Conservation (phyloP, 2,329 filamentous ascomycete genomes). For the Colletotrichum liaoningense region DNA sequence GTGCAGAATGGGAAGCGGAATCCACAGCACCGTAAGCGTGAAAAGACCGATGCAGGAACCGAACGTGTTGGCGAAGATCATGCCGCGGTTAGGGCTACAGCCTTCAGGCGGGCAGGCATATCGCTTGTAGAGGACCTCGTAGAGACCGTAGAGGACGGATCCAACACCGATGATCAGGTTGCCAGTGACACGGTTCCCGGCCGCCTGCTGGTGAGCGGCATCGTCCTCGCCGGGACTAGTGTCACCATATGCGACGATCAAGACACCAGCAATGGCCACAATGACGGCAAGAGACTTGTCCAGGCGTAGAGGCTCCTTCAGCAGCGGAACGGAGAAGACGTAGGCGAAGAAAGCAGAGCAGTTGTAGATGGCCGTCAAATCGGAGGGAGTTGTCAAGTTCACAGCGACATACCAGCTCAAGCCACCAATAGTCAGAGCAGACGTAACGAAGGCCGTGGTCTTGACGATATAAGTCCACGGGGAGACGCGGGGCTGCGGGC, state of each 20-base stretch:
- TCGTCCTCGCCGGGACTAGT: constrained; percentile 59
- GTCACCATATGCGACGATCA: constrained; percentile 96
- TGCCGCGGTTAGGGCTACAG: constrained; percentile 84
- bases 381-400: constrained; percentile 89
- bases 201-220: constrained; percentile 56
- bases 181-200: constrained; percentile 78
- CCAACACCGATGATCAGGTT: constrained; percentile 94
- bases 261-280: constrained; percentile 88
- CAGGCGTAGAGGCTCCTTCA: constrained; percentile 84
- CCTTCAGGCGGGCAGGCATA: constrained; percentile 94
- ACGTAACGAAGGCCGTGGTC: constrained; percentile 86
- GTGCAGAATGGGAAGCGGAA: constrained; percentile 89
- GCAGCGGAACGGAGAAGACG: constrained; percentile 90
- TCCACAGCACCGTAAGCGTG: constrained; percentile 89
- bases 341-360: constrained; percentile 99
- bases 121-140: constrained; percentile 96
- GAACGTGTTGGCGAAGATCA: constrained; percentile 95
- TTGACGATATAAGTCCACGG: constrained; percentile 77
- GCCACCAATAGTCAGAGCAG: constrained; percentile 87
- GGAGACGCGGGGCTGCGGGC: constrained; percentile 48
- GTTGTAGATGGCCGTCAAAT: constrained; percentile 98
- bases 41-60: constrained; percentile 89
- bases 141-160: constrained; percentile 93
- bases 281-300: constrained; percentile 90
- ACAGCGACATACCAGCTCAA: constrained; percentile 97